Base-by-base conservation (phyloP, 129 eudicot species). In the Glebionis coronaria region DNA sequence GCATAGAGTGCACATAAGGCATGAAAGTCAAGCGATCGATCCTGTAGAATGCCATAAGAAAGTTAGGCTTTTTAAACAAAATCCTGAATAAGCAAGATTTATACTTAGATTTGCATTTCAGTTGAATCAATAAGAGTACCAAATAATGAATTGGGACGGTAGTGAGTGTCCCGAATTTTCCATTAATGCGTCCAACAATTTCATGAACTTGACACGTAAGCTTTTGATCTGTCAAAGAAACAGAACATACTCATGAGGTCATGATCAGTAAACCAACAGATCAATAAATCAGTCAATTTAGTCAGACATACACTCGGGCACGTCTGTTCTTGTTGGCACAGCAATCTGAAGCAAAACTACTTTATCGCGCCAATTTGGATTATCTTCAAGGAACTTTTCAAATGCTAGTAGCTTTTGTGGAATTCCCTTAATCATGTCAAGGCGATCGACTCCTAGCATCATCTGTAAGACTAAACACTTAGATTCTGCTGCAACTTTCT, bases 171-270 rank as follows among this genome's bases (percentile, higher is more conserved):
- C 97, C 97, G 62, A 87, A 90, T 82, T 87, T 87, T 76, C 97
- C 97, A 82, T 90, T 90, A 64, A 90, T 90, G 71, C 97, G 83
- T 57, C 97, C 95, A 78, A 90, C 95, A 57, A 90, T 90, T 81
- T 90, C 95, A 72, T 87, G 97, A 80, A 90, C 97, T 82, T 90
- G 97, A 71, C 95, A 79, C 57, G 95, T 80, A 58, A 90, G 91
- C 83, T 84, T 90, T 82, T 87, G 97, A 82, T 87, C 95, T 90
- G 89, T 63, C 68, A 69, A 73, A 69, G 40, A 49, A 57, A 73
- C 9, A 74, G 62, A 23, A 71, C 4, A 45, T 28, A 13, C 40
- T 21, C 20, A 29, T 61, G 2, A 52, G 0, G 18, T 12, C 19
- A 67, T 19, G 35, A 57, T 44, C n/a, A 69, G 55, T 21, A 35